Conservation (phyloP, 441 rosid species). For the Jatropha multifida region DNA sequence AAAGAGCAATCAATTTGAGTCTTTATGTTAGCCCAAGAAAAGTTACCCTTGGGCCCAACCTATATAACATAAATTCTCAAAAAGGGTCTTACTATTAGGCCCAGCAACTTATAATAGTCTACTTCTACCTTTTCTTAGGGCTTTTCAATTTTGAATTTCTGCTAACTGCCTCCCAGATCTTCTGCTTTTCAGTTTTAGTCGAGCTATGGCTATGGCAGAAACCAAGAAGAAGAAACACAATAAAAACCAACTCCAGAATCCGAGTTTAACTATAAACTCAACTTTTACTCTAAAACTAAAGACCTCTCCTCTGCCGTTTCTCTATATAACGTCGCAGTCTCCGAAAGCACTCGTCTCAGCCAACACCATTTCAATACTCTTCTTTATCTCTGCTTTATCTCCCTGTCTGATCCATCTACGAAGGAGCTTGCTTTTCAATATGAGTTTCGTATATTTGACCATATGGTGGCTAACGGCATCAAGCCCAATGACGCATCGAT, state of each 20-base stretch:
- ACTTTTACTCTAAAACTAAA: conserved; percentile 52
- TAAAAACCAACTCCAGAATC: conserved; percentile 38
- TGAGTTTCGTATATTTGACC: conserved; percentile 56
- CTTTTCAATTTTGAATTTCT: not conserved
- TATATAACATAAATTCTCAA: no score
- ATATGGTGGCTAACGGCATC: conserved; percentile 46
- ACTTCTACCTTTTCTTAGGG: not conserved
- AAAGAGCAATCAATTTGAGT: no score
- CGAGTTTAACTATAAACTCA: conserved; percentile 45
- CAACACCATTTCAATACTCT: conserved; percentile 60
- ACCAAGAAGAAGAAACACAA: conserved; percentile 39
- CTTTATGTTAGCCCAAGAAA: no score
- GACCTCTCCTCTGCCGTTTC: conserved; percentile 58
- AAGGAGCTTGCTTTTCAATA: conserved; percentile 40
- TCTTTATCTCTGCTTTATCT: conserved; percentile 61
- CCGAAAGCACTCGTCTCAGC: conserved; percentile 36
- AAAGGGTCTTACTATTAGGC: not conserved
- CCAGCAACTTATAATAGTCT: not conserved
- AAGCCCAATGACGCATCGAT: conserved; percentile 68
- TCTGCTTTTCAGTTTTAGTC: not conserved
- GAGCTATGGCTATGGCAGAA: conserved; percentile 19
- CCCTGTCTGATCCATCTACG: conserved; percentile 39
- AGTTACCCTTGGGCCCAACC: no score
- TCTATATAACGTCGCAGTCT: conserved; percentile 42
- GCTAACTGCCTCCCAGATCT: not conserved